These are phyloP conservation scores for Chernovozyma sophiae-reginae DNA, from an alignment of 1,139 yeast genomes.

Conservation along the genomic window DNA sequence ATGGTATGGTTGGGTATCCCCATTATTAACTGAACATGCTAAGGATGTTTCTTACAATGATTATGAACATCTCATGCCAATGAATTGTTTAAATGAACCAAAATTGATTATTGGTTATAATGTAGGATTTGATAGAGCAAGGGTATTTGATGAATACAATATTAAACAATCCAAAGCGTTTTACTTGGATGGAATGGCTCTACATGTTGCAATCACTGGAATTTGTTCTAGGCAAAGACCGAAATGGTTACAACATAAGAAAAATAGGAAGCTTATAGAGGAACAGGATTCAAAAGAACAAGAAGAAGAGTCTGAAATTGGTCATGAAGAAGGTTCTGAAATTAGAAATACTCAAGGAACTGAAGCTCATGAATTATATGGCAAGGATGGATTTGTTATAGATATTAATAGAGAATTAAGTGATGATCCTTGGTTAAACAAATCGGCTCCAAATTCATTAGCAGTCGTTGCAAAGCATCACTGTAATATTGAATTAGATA, in stretches of 20 bases:
- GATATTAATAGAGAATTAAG: constrained; percentile 28
- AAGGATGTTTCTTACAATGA: constrained; percentile 35
- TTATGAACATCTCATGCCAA: constrained; percentile 69
- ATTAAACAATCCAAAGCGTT: constrained; percentile 65
- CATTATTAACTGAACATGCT: constrained; percentile 52
- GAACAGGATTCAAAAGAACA: constrained; percentile 14
- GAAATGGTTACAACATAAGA: constrained; percentile 64
- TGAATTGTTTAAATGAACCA: constrained; percentile 46
- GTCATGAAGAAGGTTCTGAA: constrained; percentile 10
- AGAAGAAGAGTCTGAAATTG: constrained; percentile 21
- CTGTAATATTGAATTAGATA: constrained; percentile 67
- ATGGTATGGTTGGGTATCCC: constrained; percentile 97
- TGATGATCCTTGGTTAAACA: constrained; percentile 74
- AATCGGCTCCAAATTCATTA: constrained; percentile 76
- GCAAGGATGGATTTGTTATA: constrained; percentile 1
- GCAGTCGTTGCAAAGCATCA: constrained; percentile 80
- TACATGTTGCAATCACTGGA: constrained; percentile 88
- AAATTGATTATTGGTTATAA: constrained; percentile 84
- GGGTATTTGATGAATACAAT: constrained; percentile 79
- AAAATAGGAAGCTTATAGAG: constrained; percentile 21
- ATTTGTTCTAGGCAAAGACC: constrained; percentile 91
- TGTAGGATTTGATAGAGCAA: constrained; percentile 85
- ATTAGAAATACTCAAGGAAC: constrained; percentile 1
- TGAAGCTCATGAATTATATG: neutral
- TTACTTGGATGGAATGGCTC: constrained; percentile 86